A percentile compares a stretch with the other conserved stretches of the same genome.
Evolutionary conservation across 2,329 filamentous ascomycete species (phyloP).

Genomic region (Myriangium duriaei): DNA sequence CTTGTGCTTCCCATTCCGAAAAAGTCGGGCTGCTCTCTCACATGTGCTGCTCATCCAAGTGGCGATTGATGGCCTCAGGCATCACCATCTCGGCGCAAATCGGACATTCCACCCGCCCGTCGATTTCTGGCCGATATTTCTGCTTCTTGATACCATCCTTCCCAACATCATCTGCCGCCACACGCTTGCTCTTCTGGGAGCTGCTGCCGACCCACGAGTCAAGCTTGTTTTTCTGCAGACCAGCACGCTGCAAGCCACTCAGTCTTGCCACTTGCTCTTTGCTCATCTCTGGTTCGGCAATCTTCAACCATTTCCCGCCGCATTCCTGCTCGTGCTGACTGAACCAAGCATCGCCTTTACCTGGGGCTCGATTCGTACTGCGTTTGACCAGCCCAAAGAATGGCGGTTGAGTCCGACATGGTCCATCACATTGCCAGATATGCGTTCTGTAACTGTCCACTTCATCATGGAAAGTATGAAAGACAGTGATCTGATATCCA

Average conservation of each 20-base stretch:
- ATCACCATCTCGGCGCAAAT: slow-evolving; percentile 24
- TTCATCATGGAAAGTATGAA: slow-evolving; percentile 34
- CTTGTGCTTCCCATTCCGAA: too few species aligned
- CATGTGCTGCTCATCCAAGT: slow-evolving; percentile 24
- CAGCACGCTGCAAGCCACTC: slow-evolving; percentile 29
- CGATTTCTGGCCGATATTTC: slow-evolving; percentile 7
- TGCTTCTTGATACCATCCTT: background rate
- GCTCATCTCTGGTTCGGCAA: slow-evolving; percentile 28
- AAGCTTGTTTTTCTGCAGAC: slow-evolving; percentile 33
- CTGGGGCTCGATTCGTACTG: slow-evolving; percentile 33
- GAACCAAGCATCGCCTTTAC: slow-evolving; percentile 32
- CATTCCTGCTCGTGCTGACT: slow-evolving; percentile 27
- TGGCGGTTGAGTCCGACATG: slow-evolving; percentile 26
- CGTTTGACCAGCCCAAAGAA: slow-evolving; percentile 34
- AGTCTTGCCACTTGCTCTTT: slow-evolving; percentile 29
- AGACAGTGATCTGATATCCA: slow-evolving; percentile 29
- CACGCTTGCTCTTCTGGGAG: slow-evolving; percentile 10
- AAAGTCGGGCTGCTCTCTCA: too few species aligned
- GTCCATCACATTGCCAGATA: slow-evolving; percentile 32
- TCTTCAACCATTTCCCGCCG: slow-evolving; percentile 30
- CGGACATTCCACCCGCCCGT: slow-evolving; percentile 26
- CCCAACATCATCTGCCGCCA: slow-evolving; percentile 1
- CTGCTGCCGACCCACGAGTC: slow-evolving; percentile 27
- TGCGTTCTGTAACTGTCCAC: slow-evolving; percentile 34
- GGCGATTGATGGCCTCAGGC: slow-evolving; percentile 26